phyloP scores from a whole-genome alignment of 73 alveolate species.

The Paramecium bursaria region DNA sequence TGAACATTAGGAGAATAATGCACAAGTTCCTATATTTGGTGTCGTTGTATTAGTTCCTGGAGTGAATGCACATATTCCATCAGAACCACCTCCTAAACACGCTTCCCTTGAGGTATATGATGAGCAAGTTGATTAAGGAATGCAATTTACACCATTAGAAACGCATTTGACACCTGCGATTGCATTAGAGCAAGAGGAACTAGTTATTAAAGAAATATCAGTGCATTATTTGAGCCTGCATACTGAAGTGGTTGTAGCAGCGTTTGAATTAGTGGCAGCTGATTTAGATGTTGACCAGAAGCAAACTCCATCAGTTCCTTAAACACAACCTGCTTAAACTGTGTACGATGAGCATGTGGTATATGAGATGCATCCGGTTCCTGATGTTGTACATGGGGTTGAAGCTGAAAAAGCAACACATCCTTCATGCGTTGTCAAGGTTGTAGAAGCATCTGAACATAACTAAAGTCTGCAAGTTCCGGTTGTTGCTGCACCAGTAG shows the following conservation, averaged over 20 bases:
- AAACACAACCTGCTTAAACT: background rate
- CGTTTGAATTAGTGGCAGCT: background rate
- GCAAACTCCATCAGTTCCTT: constrained; percentile 46
- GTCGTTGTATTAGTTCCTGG: background rate
- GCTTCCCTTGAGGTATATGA: background rate
- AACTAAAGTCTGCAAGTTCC: background rate
- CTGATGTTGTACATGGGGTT: constrained; percentile 4
- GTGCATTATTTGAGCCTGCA: constrained; percentile 36
- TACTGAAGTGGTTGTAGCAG: background rate
- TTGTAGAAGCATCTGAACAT: constrained; percentile 23
- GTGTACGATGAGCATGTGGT: background rate
- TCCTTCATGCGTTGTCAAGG: background rate
- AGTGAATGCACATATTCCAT: constrained; percentile 14
- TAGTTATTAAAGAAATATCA: too few relatives aligned
- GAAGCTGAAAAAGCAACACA: constrained; percentile 11
- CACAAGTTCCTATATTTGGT: constrained; percentile 1
- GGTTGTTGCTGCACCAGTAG: background rate
- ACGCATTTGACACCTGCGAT: background rate
- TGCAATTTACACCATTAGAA: constrained; percentile 33
- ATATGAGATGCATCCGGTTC: background rate
- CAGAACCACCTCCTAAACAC: constrained; percentile 40
- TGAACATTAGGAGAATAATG: background rate
- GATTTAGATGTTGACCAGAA: background rate
- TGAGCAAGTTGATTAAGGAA: constrained; percentile 1
- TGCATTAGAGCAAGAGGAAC: too few relatives aligned